Conservation (phyloP, 2,329 filamentous ascomycete genomes). For the Fusarium illudens region DNA sequence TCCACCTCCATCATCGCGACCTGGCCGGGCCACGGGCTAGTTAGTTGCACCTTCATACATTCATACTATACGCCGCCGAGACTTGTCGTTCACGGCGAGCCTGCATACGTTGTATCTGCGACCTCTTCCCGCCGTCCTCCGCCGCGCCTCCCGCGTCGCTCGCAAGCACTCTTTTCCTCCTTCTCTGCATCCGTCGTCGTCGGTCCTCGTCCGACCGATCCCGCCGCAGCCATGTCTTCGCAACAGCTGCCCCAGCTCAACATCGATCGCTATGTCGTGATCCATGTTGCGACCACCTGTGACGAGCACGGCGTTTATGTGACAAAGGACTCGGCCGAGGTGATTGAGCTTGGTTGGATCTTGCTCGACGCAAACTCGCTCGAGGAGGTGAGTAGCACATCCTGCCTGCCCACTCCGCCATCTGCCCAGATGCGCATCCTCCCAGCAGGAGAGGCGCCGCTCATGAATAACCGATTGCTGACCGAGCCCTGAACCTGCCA, state of each 20-base stretch:
- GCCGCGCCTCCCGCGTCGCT: conserved; percentile 24
- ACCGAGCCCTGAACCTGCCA: conserved; percentile 51
- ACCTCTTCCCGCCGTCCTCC: conserved; percentile 16
- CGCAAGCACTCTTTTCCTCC: conserved; percentile 36
- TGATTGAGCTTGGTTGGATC: conserved; percentile 99
- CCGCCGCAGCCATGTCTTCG: conserved; percentile 49
- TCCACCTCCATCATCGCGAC: conserved; percentile 43
- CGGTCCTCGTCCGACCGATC: conserved; percentile 37
- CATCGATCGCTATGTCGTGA: conserved; percentile 96
- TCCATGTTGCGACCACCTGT: conserved; percentile 98
- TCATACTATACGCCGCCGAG: conserved; percentile 33
- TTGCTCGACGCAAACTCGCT: conserved; percentile 89
- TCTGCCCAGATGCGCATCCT: not conserved
- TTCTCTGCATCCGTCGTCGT: conserved; percentile 26
- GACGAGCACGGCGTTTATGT: conserved; percentile 99
- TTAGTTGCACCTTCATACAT: conserved; percentile 43
- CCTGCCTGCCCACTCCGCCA: conserved; percentile 12
- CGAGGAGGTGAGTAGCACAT: conserved; percentile 77
- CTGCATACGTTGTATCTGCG: conserved; percentile 16
- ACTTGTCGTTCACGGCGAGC: conserved; percentile 31
- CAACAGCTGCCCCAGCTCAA: conserved; percentile 66
- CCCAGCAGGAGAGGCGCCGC: not conserved
- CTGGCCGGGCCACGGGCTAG: conserved; percentile 51
- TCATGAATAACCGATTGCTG: conserved; percentile 13
- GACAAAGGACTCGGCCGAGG: conserved; percentile 98